Percentiles rank a stretch among this genome's conserved stretches.
phyloP scores from a whole-genome alignment of 768 basidiomycete species.

The Amanita jacksonii region DNA sequence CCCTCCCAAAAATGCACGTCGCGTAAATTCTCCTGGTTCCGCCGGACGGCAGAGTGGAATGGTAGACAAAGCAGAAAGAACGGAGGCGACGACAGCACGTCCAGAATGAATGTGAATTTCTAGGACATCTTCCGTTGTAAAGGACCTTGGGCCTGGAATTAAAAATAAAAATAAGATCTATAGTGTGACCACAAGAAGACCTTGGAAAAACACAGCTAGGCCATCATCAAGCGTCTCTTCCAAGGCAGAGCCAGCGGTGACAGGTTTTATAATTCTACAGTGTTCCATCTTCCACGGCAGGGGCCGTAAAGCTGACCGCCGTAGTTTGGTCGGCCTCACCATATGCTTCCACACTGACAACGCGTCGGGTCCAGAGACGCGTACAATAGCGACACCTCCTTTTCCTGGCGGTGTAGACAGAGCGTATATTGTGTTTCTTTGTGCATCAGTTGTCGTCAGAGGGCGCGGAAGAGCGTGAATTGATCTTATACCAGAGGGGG shows the following conservation, averaged over 20 bases:
- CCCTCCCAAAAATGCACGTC: conserved; percentile 72
- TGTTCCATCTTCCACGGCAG: conserved; percentile 60
- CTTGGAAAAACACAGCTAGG: conserved; percentile 73
- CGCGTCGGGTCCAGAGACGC: conserved; percentile 75
- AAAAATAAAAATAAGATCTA: neutral
- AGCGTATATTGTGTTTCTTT: conserved; percentile 76
- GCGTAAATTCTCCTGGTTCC: conserved; percentile 83
- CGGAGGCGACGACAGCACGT: conserved; percentile 63
- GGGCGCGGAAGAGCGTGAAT: neutral
- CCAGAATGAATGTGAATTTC: conserved; percentile 88
- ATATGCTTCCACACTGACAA: conserved; percentile 50
- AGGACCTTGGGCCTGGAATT: conserved; percentile 59
- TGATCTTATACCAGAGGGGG: no score
- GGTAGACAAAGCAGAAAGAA: conserved; percentile 52
- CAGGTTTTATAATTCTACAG: conserved; percentile 57
- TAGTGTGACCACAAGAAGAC: conserved; percentile 25
- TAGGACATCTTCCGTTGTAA: conserved; percentile 74
- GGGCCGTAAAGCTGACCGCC: conserved; percentile 5
- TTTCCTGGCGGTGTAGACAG: conserved; percentile 83
- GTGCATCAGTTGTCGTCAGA: conserved; percentile 33
- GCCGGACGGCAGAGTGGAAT: conserved; percentile 67
- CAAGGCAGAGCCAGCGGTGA: conserved; percentile 18
- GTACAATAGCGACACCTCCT: conserved; percentile 73
- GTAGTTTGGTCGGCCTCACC: conserved; percentile 34
- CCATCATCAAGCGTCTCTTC: conserved; percentile 68